phyloP scores from a whole-genome alignment of 345 rosid species.

The Eucalyptus marginata region DNA sequence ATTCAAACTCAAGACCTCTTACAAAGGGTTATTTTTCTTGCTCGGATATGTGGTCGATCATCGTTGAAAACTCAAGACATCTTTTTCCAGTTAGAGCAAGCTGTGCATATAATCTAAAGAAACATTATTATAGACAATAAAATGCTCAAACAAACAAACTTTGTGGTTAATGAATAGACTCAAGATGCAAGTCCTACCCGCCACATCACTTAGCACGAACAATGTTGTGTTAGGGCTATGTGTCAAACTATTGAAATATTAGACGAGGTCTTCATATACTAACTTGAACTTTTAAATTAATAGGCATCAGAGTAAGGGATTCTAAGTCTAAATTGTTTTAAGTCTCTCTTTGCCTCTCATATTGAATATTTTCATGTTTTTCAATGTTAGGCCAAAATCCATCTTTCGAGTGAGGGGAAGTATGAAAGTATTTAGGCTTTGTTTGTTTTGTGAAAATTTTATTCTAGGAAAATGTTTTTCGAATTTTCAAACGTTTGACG shows the following conservation, averaged over 20 bases:
- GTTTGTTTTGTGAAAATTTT: too few relatives aligned
- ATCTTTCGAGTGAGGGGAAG: too few relatives aligned
- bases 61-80: background rate
- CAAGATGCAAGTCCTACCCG: background rate
- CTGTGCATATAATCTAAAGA: background rate
- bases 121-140: too few relatives aligned
- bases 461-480: too few relatives aligned
- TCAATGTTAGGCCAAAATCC: background rate
- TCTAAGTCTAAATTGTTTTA: too few relatives aligned
- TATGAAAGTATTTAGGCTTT: background rate
- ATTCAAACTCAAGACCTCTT: too few relatives aligned
- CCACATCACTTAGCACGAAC: background rate
- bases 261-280: too few relatives aligned
- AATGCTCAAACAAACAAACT: background rate
- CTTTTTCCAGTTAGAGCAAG: background rate
- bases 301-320: too few relatives aligned
- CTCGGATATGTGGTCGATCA: background rate
- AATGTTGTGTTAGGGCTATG: background rate
- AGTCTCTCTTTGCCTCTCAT: background rate
- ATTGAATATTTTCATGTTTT: background rate
- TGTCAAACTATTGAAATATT: too few relatives aligned
- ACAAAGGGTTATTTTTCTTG: too few relatives aligned
- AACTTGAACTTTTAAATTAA: too few relatives aligned
- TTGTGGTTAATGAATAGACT: background rate
- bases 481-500: too few relatives aligned